phyloP scores from a whole-genome alignment of 164 flowering plant genomes.

The Aristolochia fimbriata region DNA sequence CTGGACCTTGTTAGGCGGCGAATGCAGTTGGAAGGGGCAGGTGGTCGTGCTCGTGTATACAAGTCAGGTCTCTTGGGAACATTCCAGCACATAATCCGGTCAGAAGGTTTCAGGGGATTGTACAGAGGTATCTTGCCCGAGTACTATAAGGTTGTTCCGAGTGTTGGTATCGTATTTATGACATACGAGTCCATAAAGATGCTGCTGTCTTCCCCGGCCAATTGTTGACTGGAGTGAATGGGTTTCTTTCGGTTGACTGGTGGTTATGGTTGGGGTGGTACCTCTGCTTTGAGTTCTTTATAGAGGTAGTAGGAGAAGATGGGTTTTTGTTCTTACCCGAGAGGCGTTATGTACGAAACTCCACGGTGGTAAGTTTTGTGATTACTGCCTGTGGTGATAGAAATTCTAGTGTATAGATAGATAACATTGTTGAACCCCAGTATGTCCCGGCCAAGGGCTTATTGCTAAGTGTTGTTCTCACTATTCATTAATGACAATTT shows the following conservation, averaged over 20 bases:
- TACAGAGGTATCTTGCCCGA: conserved; percentile 83
- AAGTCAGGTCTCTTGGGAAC: conserved; percentile 56
- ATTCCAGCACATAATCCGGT: conserved; percentile 42
- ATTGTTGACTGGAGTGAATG: neutral
- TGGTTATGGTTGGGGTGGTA: too few species aligned
- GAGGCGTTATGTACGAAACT: conserved; percentile 2
- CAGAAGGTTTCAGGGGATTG: conserved; percentile 63
- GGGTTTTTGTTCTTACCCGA: conserved; percentile 9
- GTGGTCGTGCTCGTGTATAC: conserved; percentile 63
- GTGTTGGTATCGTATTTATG: conserved; percentile 82
- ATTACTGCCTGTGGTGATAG: conserved; percentile 21
- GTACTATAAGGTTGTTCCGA: conserved; percentile 78
- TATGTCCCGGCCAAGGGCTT: conserved; percentile 9
- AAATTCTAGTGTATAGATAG: conserved; percentile 29
- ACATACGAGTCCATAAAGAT: conserved; percentile 65
- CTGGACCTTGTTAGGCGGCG: conserved; percentile 78
- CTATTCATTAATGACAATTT: conserved; percentile 13
- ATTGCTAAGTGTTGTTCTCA: conserved; percentile 6
- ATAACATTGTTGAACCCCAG: conserved; percentile 9
- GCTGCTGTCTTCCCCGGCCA: conserved; percentile 19
- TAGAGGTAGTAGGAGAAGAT: conserved; percentile 17
- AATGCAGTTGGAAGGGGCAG: conserved; percentile 88
- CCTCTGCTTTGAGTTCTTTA: conserved; percentile 3
- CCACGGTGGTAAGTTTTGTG: conserved; percentile 43
- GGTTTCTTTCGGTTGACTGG: neutral